These are phyloP conservation scores for Globisporangium okanoganense DNA, from an alignment of 352 stramenopile genomes.

Conservation along the genomic window DNA sequence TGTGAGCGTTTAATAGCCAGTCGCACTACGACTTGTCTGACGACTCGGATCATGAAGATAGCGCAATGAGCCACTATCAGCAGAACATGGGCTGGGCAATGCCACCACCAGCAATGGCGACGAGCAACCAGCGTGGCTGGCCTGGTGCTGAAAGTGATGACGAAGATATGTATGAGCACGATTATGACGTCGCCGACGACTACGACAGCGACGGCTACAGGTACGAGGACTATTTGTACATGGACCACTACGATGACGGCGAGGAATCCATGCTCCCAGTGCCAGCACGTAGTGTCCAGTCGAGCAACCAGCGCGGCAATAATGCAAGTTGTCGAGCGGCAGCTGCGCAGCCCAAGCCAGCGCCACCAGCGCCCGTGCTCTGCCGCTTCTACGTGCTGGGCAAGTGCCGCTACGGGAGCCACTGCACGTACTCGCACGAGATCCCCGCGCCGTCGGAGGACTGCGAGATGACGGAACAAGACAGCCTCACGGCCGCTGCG, in stretches of 20 bases:
- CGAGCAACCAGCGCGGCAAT: not conserved
- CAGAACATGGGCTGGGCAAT: not conserved
- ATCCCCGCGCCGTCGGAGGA: slow-evolving; percentile 29
- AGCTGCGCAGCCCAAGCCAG: not conserved
- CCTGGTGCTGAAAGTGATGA: not conserved
- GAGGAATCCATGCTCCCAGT: not conserved
- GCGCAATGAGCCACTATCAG: not conserved
- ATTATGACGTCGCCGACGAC: slow-evolving; percentile 9
- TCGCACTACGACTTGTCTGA: not conserved
- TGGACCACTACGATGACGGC: not conserved
- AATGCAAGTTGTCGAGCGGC: not conserved
- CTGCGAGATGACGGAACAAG: slow-evolving; percentile 28
- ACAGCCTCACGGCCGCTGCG: slow-evolving; percentile 39
- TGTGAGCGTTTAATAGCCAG: not conserved
- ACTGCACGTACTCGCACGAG: slow-evolving; percentile 69
- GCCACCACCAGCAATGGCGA: not conserved
- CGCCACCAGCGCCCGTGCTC: slow-evolving; percentile 30
- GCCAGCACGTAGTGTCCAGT: not conserved
- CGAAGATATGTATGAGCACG: slow-evolving; percentile 3
- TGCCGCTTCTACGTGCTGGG: slow-evolving; percentile 79
- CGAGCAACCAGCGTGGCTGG: not conserved
- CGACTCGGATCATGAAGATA: slow-evolving; percentile 1
- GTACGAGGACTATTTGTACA: slow-evolving; percentile 8
- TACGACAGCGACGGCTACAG: slow-evolving; percentile 9
- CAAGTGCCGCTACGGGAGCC: slow-evolving; percentile 68